Conservation (phyloP, 495 filamentous ascomycete species). For the Neurospora tetrasperma region DNA sequence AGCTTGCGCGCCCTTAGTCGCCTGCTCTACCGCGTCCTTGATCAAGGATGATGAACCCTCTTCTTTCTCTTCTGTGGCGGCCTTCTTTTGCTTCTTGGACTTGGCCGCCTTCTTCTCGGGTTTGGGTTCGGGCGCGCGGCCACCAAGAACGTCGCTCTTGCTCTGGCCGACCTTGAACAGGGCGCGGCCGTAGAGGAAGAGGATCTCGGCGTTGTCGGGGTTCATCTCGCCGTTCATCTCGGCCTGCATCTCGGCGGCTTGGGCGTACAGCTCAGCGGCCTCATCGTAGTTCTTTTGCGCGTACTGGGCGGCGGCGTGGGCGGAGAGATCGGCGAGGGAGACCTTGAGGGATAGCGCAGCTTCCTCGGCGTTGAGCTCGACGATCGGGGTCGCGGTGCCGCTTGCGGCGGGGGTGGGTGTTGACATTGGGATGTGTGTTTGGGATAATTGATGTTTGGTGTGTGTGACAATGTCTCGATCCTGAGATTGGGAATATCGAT, state of each 20-base stretch:
- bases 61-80: slow-evolving; percentile 18
- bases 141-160: slow-evolving; percentile 89
- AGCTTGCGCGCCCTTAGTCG: slow-evolving; percentile 35
- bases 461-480: background rate
- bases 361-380: slow-evolving; percentile 31
- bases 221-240: slow-evolving; percentile 86
- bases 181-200: slow-evolving; percentile 87
- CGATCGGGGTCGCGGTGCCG: slow-evolving; percentile 25
- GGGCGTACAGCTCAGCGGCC: slow-evolving; percentile 77
- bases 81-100: slow-evolving; percentile 16
- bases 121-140: slow-evolving; percentile 53
- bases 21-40: slow-evolving; percentile 41
- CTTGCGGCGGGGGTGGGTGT: slow-evolving; percentile 13
- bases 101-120: slow-evolving; percentile 27
- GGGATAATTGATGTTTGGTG: background rate
- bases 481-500: background rate
- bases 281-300: slow-evolving; percentile 74
- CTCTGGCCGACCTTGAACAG: slow-evolving; percentile 86
- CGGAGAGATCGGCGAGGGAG: slow-evolving; percentile 46
- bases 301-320: slow-evolving; percentile 51
- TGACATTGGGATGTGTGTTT: slow-evolving; percentile 10
- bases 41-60: slow-evolving; percentile 25
- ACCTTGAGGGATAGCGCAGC: slow-evolving; percentile 37
- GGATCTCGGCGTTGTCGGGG: slow-evolving; percentile 78
- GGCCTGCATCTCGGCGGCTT: slow-evolving; percentile 82